These are phyloP conservation scores for Chrysopogon serrulatus DNA, from an alignment of 176 grass and related monocot genomes.

Conservation along the genomic window DNA sequence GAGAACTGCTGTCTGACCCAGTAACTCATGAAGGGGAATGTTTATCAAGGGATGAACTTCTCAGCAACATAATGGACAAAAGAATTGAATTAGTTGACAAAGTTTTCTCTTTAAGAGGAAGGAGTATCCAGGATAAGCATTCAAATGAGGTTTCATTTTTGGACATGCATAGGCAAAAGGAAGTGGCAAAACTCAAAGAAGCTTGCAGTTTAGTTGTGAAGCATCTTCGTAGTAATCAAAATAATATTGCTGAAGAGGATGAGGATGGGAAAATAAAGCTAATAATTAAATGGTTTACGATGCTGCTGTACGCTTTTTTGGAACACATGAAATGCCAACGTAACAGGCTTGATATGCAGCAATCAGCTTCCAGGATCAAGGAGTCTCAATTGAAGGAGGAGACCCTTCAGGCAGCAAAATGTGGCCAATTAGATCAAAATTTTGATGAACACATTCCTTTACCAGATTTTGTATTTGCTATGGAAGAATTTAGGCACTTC, in stretches of 20 bases:
- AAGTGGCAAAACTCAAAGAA: slow-evolving; percentile 33
- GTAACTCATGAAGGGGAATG: slow-evolving; percentile 18
- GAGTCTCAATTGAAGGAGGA: slow-evolving; percentile 64
- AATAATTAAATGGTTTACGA: slow-evolving; percentile 49
- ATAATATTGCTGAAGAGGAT: slow-evolving; percentile 15
- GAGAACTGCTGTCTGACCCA: slow-evolving; percentile 21
- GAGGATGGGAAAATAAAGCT: slow-evolving; percentile 36
- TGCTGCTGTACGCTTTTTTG: slow-evolving; percentile 48
- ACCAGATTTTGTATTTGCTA: slow-evolving; percentile 56
- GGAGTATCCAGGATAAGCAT: slow-evolving; percentile 61
- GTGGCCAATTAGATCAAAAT: slow-evolving; percentile 49
- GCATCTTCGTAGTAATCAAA: slow-evolving; percentile 29
- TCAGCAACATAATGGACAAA: slow-evolving; percentile 37
- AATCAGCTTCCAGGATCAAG: slow-evolving; percentile 41
- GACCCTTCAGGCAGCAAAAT: slow-evolving; percentile 53
- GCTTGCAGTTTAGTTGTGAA: slow-evolving; percentile 43
- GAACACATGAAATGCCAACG: slow-evolving; percentile 52
- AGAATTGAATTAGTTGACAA: slow-evolving; percentile 61
- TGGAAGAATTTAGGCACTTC: slow-evolving; percentile 60
- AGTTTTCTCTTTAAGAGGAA: slow-evolving; percentile 49
- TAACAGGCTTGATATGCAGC: slow-evolving; percentile 51
- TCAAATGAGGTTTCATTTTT: slow-evolving; percentile 40
- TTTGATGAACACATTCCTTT: slow-evolving; percentile 67
- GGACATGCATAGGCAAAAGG: slow-evolving; percentile 42
- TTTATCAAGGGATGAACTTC: slow-evolving; percentile 30